Base-by-base conservation (phyloP, 2,329 filamentous ascomycete genomes). In the Delphinella strobiligena region DNA sequence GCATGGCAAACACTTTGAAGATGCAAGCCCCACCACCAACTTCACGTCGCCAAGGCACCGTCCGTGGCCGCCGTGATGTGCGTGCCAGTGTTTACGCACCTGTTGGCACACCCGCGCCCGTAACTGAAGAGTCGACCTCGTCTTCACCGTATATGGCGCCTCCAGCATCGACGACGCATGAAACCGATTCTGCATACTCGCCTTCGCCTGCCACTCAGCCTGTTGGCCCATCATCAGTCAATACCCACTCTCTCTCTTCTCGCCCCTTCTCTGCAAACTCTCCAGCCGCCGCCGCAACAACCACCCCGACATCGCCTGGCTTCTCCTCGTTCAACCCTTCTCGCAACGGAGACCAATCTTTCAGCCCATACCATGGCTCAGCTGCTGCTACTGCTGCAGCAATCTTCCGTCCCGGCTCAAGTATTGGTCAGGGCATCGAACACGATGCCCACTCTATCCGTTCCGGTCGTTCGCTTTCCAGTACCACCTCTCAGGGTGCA, bases 391-490 rank as follows among this genome's bases (percentile, higher is more conserved):
- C n/a, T 31, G 39, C 39, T 51, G 35, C 49, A 47, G 18, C 40
- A 38, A 16, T 51, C 61, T 58, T 61, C 38, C 46, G 49, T 17
- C 48, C 49, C 19, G 43, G 43, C 12, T 50, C 50, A 9, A 48
- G 49, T 14, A 40, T 34, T 22, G 47, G 49, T 22, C 47, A 52
- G 12, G 22, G 22, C 22, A 12, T 12, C 22, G 37, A 43, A 10
- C 19, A 86, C 12, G 91, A 98, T 58, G 87, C 84, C 3, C 86
- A 89, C 41, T 96, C 91, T 1, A 81, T 96, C 44, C 80, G 88
- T 36, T 98, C 91, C 2, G 82, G 82, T 2, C 83, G 85, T 47
- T 93, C 87, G 2, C 64, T 89, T 31, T 78, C 77, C 45, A 76
- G 70, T 49, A 76, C 78, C 33, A 65, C 80, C 32, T 71, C 71